Evolutionary conservation across 1,284 basidiomycete genomes (phyloP), one percentile per base, ranked within the genome.

Genomic region (Sanghuangporus sanghuang): DNA sequence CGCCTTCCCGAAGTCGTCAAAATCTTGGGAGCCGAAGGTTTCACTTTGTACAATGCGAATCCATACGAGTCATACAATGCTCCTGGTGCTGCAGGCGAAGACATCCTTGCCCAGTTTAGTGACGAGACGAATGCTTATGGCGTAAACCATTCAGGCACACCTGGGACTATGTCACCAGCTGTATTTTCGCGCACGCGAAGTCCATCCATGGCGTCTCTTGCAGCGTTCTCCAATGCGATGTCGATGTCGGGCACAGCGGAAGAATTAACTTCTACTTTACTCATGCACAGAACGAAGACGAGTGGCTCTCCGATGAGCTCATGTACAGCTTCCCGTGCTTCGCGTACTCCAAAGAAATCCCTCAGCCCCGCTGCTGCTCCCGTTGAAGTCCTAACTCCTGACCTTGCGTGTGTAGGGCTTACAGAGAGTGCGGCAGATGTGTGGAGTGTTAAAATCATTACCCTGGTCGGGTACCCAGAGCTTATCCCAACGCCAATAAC

Each of bases 391-490:
- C 75, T 86, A 6, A 68, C 76, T 39, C 77, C 82, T 36, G 82
- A 84, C 67, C 78, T 86, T 46, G 78, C 75, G 6, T 76, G 74
- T 59, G 74, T 77, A 49, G 76, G 76, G 1, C 70, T 77, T 7
- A 68, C 82, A 54, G 86, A 89, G 68, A 84, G 86, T 64, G 76
- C 78, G 50, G 81, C 84, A 11, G 88, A 90, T 67, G 79, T 82
- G 52, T 90, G 88, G 88, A 81, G 82, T 18, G 79, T 87, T 67
- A 90, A 90, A 75, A 83, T 90, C 59, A 78, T 90, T 67, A 90
- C 89, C 73, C 79, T 90, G 16, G 79, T 90, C 42, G 86, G 87
- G 1, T 90, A 85, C 70, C 88, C 88, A 0, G 87, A 89, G 65
- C 78, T 90, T 53, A 86, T 90, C 57, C 75, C 80, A 9, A 59